Evolutionary conservation across 1,139 yeast genomes (phyloP), one percentile per base, ranked within the genome.

Genomic region (Waltiozyma solani): DNA sequence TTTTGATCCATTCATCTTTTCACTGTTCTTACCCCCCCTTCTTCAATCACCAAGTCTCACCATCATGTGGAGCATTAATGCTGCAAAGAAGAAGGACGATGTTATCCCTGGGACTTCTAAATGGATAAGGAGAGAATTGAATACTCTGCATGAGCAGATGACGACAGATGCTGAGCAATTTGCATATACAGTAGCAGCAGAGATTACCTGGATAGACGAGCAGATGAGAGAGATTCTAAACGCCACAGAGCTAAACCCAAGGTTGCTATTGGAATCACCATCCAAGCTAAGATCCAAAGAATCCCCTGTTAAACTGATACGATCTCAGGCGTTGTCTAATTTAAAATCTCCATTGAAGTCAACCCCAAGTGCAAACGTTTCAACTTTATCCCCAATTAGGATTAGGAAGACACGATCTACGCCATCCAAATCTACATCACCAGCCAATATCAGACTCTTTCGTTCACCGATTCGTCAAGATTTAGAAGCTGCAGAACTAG

Each of bases 41-140:
- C 10, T 21, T 21, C 10, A 10, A 21, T 21, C 23, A 7, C 23
- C 23, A 7, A 21, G 23, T 21, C n/a, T 12, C 5, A 8, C 12
- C 13, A 10, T 14, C 5, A 27, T 27, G 31, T 53, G 57, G 57
- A 49, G 54, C 27, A 48, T 53, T 30, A 40, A 41, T 21, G 56
- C 56, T 15, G 53, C 55, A 3, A 51, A 50, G 42, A 48, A 41
- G 40, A 46, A 43, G 24, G 52, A 49, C 3, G 33, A 19, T 21
- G 47, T 62, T 8, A 27, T 27, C 17, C 67, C 67, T 1, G 73
- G 73, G 5, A 60, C 71, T 7, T 57, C 67, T 13, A 64, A 62
- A 43, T 70, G 76, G 76, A 56, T 66, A 42, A 60, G 63, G 22
- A 55, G 55, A 24, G 74, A 69, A 47, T 58, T 64, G 36, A 50